These are phyloP conservation scores for Sporothrix euskadiensis DNA, from an alignment of 2,329 filamentous ascomycete genomes.

Conservation along the genomic window DNA sequence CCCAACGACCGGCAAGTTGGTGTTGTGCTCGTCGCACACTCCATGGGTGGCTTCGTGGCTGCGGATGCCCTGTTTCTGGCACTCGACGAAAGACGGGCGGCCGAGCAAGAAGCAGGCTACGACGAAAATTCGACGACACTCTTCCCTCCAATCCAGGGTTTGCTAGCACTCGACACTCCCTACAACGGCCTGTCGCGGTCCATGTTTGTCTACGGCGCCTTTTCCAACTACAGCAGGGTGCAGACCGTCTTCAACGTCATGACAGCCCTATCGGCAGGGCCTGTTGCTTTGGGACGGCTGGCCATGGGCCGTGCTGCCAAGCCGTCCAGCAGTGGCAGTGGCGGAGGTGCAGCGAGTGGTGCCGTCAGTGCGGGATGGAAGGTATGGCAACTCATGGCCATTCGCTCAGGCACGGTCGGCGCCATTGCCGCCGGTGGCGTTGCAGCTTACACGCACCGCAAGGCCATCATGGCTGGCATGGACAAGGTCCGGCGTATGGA, in stretches of 20 bases:
- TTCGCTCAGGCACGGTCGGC: constrained; percentile 78
- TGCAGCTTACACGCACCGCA: constrained; percentile 75
- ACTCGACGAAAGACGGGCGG: constrained; percentile 56
- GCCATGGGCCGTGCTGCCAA: neutral
- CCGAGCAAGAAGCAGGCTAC: constrained; percentile 33
- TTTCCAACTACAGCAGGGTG: constrained; percentile 60
- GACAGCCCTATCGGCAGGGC: constrained; percentile 54
- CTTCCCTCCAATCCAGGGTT: constrained; percentile 78
- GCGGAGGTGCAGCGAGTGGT: constrained; percentile 34
- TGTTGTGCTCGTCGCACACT: constrained; percentile 78
- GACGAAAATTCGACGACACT: constrained; percentile 42
- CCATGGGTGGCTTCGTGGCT: constrained; percentile 83
- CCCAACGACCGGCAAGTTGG: constrained; percentile 78
- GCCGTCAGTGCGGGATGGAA: constrained; percentile 45
- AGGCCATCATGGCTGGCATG: constrained; percentile 60
- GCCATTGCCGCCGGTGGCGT: constrained; percentile 79
- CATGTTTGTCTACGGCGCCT: constrained; percentile 62
- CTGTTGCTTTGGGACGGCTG: constrained; percentile 42
- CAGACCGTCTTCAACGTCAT: constrained; percentile 59
- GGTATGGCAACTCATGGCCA: constrained; percentile 65
- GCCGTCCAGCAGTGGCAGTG: constrained; percentile 22
- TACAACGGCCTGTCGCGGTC: constrained; percentile 66
- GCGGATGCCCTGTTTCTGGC: constrained; percentile 76
- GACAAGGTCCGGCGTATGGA: constrained; percentile 51
- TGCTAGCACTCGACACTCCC: constrained; percentile 83